Percentiles rank a stretch among this genome's conserved stretches.
Evolutionary conservation across 768 basidiomycete genomes (phyloP).

Genomic region (Serendipita sp.): DNA sequence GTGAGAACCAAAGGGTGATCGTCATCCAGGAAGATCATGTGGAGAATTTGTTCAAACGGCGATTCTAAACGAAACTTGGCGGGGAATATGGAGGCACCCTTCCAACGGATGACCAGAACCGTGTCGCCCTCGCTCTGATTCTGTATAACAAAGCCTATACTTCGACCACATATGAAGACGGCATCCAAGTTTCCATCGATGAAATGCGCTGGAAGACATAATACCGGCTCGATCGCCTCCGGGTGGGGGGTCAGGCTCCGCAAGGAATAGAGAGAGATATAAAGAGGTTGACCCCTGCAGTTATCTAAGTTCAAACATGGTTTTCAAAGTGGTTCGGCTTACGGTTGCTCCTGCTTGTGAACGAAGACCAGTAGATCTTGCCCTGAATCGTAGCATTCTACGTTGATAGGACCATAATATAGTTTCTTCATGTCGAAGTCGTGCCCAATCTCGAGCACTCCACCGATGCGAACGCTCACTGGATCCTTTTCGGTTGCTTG

Average conservation of each 20-base stretch:
- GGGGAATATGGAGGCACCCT: background rate
- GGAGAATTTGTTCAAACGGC: background rate
- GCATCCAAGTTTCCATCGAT: background rate
- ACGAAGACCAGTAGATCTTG: background rate
- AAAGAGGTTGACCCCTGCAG: background rate
- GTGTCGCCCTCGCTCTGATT: background rate
- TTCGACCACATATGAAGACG: background rate
- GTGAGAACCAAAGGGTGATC: conserved; percentile 1
- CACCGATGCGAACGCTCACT: background rate
- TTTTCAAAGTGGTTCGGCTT: background rate
- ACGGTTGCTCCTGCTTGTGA: background rate
- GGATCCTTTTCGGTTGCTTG: background rate
- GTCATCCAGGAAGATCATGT: background rate
- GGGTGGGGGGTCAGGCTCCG: background rate
- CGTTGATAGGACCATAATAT: background rate
- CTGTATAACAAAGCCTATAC: background rate
- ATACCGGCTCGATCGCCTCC: background rate
- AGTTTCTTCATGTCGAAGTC: background rate
- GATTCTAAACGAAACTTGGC: background rate
- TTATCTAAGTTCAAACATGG: background rate
- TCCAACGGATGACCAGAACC: background rate
- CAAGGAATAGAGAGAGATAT: background rate
- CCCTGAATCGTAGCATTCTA: background rate
- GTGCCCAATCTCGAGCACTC: background rate
- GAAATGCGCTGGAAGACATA: background rate